Evolutionary conservation across 1,284 basidiomycete genomes (phyloP).

Genomic region (Psilocybe mexicana): DNA sequence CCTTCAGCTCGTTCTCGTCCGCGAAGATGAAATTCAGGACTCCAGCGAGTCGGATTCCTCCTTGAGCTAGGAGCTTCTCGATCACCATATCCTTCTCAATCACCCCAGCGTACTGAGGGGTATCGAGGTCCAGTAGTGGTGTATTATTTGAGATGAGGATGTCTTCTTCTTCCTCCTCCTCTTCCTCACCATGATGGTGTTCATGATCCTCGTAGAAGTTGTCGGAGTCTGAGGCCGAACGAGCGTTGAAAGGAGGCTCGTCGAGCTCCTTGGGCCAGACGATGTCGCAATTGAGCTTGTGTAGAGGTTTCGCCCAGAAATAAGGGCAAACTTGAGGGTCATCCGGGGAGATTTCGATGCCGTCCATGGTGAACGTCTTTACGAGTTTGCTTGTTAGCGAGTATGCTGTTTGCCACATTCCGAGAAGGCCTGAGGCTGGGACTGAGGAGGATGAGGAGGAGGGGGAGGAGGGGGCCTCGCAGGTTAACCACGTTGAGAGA

Average conservation of each 20-base stretch:
- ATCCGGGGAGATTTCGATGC: conserved; percentile 41
- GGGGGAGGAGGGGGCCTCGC: conserved; percentile 42
- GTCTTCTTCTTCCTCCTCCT: conserved; percentile 19
- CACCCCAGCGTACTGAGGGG: conserved; percentile 74
- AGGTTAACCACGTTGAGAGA: conserved; percentile 62
- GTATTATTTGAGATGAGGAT: conserved; percentile 4
- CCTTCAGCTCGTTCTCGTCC: not conserved
- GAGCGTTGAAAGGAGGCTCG: conserved; percentile 21
- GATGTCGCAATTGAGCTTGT: conserved; percentile 76
- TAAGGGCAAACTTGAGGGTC: conserved; percentile 76
- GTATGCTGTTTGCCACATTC: conserved; percentile 29
- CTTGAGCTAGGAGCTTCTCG: conserved; percentile 82
- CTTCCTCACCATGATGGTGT: conserved; percentile 19
- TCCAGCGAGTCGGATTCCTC: conserved; percentile 79
- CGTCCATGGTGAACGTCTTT: conserved; percentile 11
- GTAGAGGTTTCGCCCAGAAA: conserved; percentile 70
- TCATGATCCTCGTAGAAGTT: conserved; percentile 18
- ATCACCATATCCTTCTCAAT: conserved; percentile 70
- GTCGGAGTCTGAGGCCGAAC: conserved; percentile 9
- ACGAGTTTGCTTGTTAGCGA: conserved; percentile 16
- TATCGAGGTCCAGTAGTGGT: conserved; percentile 78
- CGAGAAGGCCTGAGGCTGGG: conserved; percentile 9
- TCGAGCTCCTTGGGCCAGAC: conserved; percentile 77
- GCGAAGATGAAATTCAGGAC: conserved; percentile 77
- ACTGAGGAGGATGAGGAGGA: not conserved